These are phyloP conservation scores for Helotiales sp. DNA, from an alignment of 2,329 filamentous ascomycete genomes.

Conservation along the genomic window DNA sequence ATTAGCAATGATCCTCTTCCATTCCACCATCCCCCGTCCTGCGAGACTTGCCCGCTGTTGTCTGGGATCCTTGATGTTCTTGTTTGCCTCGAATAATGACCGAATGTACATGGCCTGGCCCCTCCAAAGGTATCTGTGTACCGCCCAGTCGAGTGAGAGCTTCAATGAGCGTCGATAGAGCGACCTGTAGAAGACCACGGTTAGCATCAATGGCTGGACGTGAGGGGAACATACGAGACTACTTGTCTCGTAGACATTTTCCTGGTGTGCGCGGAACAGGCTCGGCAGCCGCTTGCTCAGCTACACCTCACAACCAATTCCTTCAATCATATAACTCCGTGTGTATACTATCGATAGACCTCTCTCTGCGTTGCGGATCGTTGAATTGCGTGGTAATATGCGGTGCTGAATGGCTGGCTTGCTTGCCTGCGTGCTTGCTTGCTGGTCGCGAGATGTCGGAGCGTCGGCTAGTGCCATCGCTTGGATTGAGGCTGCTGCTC, in stretches of 20 bases:
- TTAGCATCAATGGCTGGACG: conserved; percentile 23
- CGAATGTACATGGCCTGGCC: conserved; percentile 96
- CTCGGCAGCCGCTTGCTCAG: conserved; percentile 14
- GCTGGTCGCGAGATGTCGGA: conserved; percentile 26
- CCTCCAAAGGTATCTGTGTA: conserved; percentile 91
- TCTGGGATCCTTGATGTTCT: conserved; percentile 79
- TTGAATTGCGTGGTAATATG: not conserved
- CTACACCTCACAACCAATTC: conserved; percentile 9
- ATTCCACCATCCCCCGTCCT: not conserved
- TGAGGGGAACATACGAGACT: conserved; percentile 40
- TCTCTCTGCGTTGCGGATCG: not conserved
- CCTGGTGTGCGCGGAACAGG: conserved; percentile 1
- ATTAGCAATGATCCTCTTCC: conserved; percentile 20
- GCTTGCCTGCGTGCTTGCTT: too few species aligned
- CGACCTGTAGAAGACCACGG: conserved; percentile 51
- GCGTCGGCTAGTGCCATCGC: conserved; percentile 19
- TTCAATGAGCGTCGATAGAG: conserved; percentile 94
- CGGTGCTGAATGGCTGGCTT: not conserved
- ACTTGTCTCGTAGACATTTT: conserved; percentile 45
- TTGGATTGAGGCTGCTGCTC: conserved; percentile 23
- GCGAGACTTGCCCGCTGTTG: conserved; percentile 68
- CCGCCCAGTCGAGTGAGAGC: conserved; percentile 92
- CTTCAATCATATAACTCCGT: conserved; percentile 11
- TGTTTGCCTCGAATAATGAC: conserved; percentile 93
- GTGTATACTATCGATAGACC: not conserved